Evolutionary conservation across 805 yeast species (phyloP), one percentile per base, ranked within the genome.

Genomic region (Yarrowia sp.): DNA sequence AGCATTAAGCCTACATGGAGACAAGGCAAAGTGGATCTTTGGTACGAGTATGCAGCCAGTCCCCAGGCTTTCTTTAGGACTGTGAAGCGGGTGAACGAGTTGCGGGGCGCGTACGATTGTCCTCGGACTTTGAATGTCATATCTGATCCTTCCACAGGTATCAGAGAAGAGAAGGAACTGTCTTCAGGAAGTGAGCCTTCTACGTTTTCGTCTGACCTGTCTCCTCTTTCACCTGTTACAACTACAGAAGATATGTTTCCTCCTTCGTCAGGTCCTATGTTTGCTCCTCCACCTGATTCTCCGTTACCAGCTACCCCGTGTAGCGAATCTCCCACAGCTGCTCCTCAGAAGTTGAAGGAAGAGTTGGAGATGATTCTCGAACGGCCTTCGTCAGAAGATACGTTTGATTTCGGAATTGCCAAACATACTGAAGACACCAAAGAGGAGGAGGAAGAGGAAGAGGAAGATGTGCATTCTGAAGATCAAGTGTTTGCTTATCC

Each of bases 1-100:
- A 55, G 61, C 19, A 55, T 55, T 19, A 55, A 55, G 46, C 61
- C 61, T 2, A 55, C 61, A 3, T 55, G 61, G 61, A 55, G 61
- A 40, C 38, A 14, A 36, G 61, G 61, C 7, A 36, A 46, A 1
- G 42, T 24, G 24, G 61, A 55, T n/a, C 38, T 55, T 2, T 55
- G 61, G 61, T 40, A 40, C n/a, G 46, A 55, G 15, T 24, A 55
- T 10, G 61, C 61, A 3, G 24, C 30, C 17, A 55, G 61, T 39
- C 61, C 61, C n/a, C 46, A 55, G 61, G 36, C 61, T 2, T 55
- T 55, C 30, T 55, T 55, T 38, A 55, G 39, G 46, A 39, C 61
- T 0, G 61, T 55, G 30, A 39, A 55, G 46, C 46, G 61, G 3
- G 24, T 55, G 24, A 55, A 55, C 10, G 61, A 55, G 46, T 7